Evolutionary conservation across 352 stramenopile genomes (phyloP).

Genomic region (Globisporangium echinulatum): DNA sequence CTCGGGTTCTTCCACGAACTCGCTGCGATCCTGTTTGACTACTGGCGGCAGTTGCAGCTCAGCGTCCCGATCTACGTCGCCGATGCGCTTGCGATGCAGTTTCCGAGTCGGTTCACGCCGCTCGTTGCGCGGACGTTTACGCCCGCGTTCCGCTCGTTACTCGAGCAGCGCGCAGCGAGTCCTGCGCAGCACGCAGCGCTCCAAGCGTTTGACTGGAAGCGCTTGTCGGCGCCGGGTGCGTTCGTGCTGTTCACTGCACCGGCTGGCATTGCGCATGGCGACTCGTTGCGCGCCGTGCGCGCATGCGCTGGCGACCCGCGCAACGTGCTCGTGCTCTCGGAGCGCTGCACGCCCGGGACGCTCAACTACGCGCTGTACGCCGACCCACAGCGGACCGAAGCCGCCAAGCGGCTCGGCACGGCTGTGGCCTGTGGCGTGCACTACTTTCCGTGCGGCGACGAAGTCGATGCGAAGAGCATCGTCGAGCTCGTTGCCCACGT

Average conservation of each 20-base stretch:
- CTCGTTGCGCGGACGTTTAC: constrained; percentile 62
- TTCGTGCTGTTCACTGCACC: constrained; percentile 79
- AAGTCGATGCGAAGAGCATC: constrained; percentile 82
- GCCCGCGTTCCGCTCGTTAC: constrained; percentile 23
- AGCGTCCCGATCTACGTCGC: constrained; percentile 62
- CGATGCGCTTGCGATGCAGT: constrained; percentile 43
- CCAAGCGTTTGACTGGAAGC: constrained; percentile 67
- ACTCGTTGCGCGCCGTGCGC: constrained; percentile 64
- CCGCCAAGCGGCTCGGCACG: constrained; percentile 65
- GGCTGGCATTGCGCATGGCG: constrained; percentile 64
- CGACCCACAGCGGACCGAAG: constrained; percentile 60
- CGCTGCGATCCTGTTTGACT: constrained; percentile 56
- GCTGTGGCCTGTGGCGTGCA: constrained; percentile 72
- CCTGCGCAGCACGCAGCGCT: constrained; percentile 13
- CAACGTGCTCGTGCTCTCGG: constrained; percentile 82
- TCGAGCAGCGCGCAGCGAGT: constrained; percentile 20
- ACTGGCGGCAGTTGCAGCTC: constrained; percentile 59
- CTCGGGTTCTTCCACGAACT: constrained; percentile 82
- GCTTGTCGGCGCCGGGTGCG: constrained; percentile 46
- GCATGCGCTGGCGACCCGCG: constrained; percentile 55
- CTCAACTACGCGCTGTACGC: constrained; percentile 82
- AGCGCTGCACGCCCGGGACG: constrained; percentile 71
- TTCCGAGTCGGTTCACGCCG: constrained; percentile 48
- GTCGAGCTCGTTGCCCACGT: constrained; percentile 63
- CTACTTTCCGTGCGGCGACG: constrained; percentile 78